These are phyloP conservation scores for Kwoniella dejecticola DNA, from an alignment of 768 basidiomycete genomes.

Conservation along the genomic window DNA sequence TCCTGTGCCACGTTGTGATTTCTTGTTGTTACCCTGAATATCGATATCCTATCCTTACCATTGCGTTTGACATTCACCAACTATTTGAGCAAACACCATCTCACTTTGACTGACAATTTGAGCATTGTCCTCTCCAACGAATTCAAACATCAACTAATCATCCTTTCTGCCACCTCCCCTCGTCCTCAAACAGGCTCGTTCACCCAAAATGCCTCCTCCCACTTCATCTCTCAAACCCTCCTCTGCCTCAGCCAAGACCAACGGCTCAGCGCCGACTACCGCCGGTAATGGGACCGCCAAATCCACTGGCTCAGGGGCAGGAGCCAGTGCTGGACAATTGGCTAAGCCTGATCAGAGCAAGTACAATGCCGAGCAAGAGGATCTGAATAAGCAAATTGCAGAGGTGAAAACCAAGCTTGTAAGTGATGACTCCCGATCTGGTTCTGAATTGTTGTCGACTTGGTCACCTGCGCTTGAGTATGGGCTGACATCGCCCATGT, in stretches of 20 bases:
- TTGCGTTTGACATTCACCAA: too few relatives aligned
- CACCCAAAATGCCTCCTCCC: slow-evolving; percentile 47
- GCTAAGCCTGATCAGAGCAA: slow-evolving; percentile 78
- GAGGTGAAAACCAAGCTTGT: slow-evolving; percentile 76
- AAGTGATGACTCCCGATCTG: slow-evolving; percentile 53
- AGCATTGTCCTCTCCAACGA: too few relatives aligned
- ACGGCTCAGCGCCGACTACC: slow-evolving; percentile 27
- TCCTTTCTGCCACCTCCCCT: not conserved
- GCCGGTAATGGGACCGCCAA: slow-evolving; percentile 40
- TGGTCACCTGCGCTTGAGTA: too few relatives aligned
- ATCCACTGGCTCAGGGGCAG: not conserved
- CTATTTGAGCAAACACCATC: slow-evolving; percentile 6
- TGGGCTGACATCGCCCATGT: too few relatives aligned
- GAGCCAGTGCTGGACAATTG: slow-evolving; percentile 16
- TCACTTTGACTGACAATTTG: not conserved
- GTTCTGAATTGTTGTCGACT: not conserved
- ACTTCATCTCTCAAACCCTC: slow-evolving; percentile 50
- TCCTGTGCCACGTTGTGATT: slow-evolving; percentile 11
- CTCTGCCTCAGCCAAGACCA: slow-evolving; percentile 29
- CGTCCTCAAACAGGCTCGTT: not conserved
- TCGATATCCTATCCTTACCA: not conserved
- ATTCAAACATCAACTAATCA: too few relatives aligned
- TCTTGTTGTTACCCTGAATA: slow-evolving; percentile 1
- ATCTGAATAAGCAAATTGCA: slow-evolving; percentile 80
- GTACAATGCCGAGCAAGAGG: slow-evolving; percentile 84